Conservation (phyloP, 192 early-diverging fungal genomes). For the Neocallimastix lanati region DNA sequence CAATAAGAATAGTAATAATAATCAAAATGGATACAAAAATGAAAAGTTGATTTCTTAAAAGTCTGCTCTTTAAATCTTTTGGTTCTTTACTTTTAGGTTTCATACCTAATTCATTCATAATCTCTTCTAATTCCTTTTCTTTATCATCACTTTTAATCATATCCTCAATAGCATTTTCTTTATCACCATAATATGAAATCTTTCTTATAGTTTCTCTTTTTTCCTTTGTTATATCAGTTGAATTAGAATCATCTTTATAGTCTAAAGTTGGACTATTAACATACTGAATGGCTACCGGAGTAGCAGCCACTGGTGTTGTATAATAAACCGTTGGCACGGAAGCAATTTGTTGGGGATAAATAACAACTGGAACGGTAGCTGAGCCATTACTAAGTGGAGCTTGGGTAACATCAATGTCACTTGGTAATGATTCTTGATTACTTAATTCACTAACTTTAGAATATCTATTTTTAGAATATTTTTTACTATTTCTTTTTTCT, state of each 20-base stretch:
- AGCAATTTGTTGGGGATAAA: background rate
- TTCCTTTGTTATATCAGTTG: background rate
- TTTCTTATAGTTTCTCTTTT: background rate
- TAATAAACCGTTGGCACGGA: background rate
- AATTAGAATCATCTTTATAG: background rate
- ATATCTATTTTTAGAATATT: background rate
- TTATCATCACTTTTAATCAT: background rate
- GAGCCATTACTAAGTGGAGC: background rate
- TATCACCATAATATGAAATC: background rate
- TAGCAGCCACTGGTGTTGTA: background rate
- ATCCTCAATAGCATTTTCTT: background rate
- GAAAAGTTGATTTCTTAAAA: background rate
- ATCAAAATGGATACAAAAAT: background rate
- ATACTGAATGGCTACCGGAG: background rate
- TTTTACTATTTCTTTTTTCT: background rate
- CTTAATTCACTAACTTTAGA: too few relatives aligned
- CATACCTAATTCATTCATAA: background rate
- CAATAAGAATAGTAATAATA: background rate
- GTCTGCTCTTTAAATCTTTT: background rate
- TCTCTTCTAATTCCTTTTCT: background rate
- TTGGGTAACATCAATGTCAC: background rate
- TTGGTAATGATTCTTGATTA: background rate
- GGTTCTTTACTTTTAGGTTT: background rate
- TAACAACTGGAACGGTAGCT: background rate
- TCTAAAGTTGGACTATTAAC: background rate